phyloP scores from a whole-genome alignment of 1,139 yeast species.

The Pichia kudriavzevii region DNA sequence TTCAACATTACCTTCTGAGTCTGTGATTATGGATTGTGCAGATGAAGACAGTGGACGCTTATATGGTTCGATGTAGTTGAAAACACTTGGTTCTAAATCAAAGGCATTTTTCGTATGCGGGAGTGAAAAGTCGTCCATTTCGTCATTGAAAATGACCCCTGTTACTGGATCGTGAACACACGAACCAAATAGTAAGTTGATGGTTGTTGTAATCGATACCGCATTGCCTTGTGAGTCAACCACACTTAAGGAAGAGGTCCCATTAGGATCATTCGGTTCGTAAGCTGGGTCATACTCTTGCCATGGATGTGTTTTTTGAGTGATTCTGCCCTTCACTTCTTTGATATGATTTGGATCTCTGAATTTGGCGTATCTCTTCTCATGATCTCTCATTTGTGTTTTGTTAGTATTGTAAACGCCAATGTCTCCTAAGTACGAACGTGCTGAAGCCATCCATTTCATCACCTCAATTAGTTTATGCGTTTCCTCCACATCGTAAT shows the following conservation, averaged over 20 bases:
- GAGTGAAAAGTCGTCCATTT: conserved; percentile 93
- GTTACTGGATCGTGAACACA: conserved; percentile 72
- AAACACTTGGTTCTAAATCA: conserved; percentile 70
- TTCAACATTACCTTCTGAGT: conserved; percentile 45
- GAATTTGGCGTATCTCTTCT: conserved; percentile 29
- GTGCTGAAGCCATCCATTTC: conserved; percentile 88
- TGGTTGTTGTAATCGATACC: conserved; percentile 81
- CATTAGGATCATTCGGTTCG: conserved; percentile 70
- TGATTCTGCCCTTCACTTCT: conserved; percentile 38
- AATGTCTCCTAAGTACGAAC: conserved; percentile 75
- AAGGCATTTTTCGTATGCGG: conserved; percentile 67
- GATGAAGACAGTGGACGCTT: conserved; percentile 83
- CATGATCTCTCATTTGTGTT: conserved; percentile 19
- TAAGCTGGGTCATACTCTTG: conserved; percentile 69
- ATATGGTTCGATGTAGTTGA: conserved; percentile 65
- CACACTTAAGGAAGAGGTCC: conserved; percentile 81
- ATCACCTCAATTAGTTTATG: conserved; percentile 76
- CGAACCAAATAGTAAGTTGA: conserved; percentile 81
- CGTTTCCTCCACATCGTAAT: conserved; percentile 28
- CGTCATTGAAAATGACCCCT: conserved; percentile 78
- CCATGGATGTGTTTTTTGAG: conserved; percentile 56
- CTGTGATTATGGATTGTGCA: conserved; percentile 63
- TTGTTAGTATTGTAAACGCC: conserved; percentile 28
- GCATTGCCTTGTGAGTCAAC: conserved; percentile 63
- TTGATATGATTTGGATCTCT: conserved; percentile 47